Percentiles rank a stretch among this genome's conserved stretches.
phyloP scores from a whole-genome alignment of 495 filamentous ascomycete genomes.

The Hyaloscypha bicolor region DNA sequence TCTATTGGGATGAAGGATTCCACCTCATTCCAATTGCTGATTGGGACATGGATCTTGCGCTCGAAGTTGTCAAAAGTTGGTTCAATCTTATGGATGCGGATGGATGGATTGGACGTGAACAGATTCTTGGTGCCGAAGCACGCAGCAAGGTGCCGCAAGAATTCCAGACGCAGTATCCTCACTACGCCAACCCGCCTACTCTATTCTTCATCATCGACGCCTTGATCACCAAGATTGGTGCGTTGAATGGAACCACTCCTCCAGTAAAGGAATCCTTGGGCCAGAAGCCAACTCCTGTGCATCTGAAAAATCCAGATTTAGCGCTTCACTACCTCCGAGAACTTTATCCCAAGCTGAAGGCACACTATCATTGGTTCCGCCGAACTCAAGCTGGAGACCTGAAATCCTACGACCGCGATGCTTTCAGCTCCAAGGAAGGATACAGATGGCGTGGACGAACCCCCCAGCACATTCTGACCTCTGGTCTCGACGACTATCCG shows the following conservation, averaged over 20 bases:
- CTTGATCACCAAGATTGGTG: conserved; percentile 73
- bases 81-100: conserved; percentile 94
- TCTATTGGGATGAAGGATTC: conserved; percentile 98
- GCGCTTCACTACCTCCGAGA: conserved; percentile 74
- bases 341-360: conserved; percentile 89
- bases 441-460: conserved; percentile 97
- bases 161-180: conserved; percentile 95
- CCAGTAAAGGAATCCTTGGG: conserved; percentile 18
- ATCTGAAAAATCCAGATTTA: conserved; percentile 65
- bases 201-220: conserved; percentile 85
- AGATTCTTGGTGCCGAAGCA: conserved; percentile 93
- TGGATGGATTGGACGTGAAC: conserved; percentile 96
- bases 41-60: conserved; percentile 88
- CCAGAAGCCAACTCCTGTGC: conserved; percentile 38
- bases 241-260: conserved; percentile 29
- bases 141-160: conserved; percentile 94
- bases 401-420: conserved; percentile 85
- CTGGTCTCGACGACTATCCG: conserved; percentile 94
- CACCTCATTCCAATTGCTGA: conserved; percentile 90
- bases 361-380: conserved; percentile 93
- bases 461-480: conserved; percentile 82
- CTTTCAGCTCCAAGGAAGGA: conserved; percentile 82
- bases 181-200: conserved; percentile 98
- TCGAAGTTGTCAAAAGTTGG: conserved; percentile 95
- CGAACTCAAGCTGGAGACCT: conserved; percentile 89